Evolutionary conservation across 1,284 basidiomycete genomes (phyloP).

Genomic region (Microbotryomycetes sp.): DNA sequence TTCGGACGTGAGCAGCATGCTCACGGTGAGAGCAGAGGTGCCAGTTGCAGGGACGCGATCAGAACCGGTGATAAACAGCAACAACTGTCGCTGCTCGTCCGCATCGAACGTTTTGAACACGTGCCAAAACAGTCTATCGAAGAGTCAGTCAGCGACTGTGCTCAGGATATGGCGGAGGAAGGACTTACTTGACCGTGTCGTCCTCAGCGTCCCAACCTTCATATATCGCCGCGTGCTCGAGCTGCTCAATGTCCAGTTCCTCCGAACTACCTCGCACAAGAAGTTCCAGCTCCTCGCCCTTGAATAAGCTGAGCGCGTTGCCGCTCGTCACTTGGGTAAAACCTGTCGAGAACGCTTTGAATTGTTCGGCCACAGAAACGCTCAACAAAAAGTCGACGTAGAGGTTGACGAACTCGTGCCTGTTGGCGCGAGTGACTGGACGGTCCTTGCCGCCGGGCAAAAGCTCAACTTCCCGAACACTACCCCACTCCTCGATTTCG

Average conservation of each 20-base stretch:
- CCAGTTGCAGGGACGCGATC: conserved; percentile 36
- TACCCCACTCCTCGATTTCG: conserved; percentile 32
- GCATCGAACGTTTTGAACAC: conserved; percentile 13
- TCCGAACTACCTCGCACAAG: conserved; percentile 33
- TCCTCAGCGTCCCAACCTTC: conserved; percentile 26
- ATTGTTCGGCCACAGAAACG: conserved; percentile 23
- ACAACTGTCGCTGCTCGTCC: conserved; percentile 22
- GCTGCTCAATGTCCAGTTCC: conserved; percentile 29
- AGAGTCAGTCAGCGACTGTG: too few relatives aligned
- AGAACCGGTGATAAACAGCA: conserved; percentile 34
- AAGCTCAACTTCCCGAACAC: conserved; percentile 28
- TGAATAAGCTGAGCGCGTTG: conserved; percentile 34
- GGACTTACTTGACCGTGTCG: conserved; percentile 22
- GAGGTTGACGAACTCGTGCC: conserved; percentile 16
- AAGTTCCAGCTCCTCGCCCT: conserved; percentile 35
- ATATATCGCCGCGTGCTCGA: conserved; percentile 26
- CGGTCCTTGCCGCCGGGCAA: conserved; percentile 25
- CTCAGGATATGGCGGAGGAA: neutral
- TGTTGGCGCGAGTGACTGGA: conserved; percentile 30
- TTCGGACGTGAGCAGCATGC: neutral
- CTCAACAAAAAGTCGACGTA: conserved; percentile 24
- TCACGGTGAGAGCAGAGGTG: neutral
- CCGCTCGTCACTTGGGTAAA: conserved; percentile 33
- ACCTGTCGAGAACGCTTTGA: conserved; percentile 33
- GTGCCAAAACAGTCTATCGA: conserved; percentile 34